These are phyloP conservation scores for Pichia manshurica DNA, from an alignment of 805 yeast genomes.

Conservation along the genomic window DNA sequence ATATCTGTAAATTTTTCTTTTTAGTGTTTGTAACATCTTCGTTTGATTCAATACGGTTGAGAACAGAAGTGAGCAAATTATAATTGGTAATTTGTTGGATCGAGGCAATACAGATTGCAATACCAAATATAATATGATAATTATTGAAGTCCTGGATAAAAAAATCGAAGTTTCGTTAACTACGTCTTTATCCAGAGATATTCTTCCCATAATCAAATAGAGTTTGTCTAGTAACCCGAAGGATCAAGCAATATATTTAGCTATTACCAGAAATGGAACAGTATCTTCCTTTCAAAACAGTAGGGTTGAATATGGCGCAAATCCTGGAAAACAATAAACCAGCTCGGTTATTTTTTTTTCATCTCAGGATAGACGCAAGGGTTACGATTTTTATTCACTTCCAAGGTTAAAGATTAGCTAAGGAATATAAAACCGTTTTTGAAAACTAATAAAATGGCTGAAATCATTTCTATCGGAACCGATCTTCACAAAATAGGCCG, in stretches of 20 bases:
- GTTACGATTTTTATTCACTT: too few species aligned
- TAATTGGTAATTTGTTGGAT: conserved; percentile 18
- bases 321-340: neutral
- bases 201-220: neutral
- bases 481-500: conserved; percentile 49
- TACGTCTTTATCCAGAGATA: neutral
- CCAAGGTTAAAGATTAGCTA: too few species aligned
- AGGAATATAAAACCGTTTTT: too few species aligned
- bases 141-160: conserved; percentile 26
- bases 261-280: too few species aligned
- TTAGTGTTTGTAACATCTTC: conserved; percentile 19
- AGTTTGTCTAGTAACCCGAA: too few species aligned
- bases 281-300: too few species aligned
- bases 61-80: conserved; percentile 24
- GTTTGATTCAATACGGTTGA: conserved; percentile 27
- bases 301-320: too few species aligned
- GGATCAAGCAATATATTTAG: too few species aligned
- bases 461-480: conserved; percentile 47
- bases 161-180: conserved; percentile 22
- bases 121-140: conserved; percentile 20
- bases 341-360: neutral
- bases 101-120: conserved; percentile 15
- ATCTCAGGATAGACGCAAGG: too few species aligned
- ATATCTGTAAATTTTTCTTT: conserved; percentile 5
- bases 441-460: conserved; percentile 15